These are phyloP conservation scores for Plicaturopsis crispa DNA, from an alignment of 768 basidiomycete species.

Conservation along the genomic window DNA sequence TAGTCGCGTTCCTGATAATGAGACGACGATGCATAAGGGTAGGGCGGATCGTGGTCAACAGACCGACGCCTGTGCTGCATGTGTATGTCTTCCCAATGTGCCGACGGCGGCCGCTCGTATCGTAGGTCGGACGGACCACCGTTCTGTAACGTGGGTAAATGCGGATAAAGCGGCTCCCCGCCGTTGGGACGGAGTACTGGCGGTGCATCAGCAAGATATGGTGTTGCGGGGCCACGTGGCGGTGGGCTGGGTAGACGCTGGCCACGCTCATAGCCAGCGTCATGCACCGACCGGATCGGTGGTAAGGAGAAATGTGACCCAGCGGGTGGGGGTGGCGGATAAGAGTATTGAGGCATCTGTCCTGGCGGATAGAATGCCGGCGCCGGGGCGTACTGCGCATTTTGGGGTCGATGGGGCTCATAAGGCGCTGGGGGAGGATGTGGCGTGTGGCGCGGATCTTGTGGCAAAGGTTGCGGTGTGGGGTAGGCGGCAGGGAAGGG, in stretches of 20 bases:
- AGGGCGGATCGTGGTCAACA: no score
- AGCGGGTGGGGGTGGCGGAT: conserved; percentile 17
- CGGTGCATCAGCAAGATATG: neutral
- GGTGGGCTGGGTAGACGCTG: neutral
- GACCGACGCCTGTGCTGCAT: no score
- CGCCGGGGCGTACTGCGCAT: neutral
- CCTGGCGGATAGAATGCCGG: no score
- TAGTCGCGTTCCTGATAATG: no score
- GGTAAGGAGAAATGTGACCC: conserved; percentile 16
- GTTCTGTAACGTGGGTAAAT: no score
- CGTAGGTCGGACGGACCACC: no score
- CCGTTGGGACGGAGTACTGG: no score
- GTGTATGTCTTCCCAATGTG: no score
- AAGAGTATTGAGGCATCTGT: conserved; percentile 19
- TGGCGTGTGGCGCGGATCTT: conserved; percentile 13
- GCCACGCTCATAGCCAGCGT: conserved; percentile 2
- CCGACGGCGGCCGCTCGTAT: no score
- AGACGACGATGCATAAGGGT: no score
- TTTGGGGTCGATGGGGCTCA: no score
- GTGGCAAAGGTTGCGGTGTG: conserved; percentile 13
- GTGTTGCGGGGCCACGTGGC: neutral
- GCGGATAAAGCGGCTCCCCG: no score
- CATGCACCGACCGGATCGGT: conserved; percentile 16
- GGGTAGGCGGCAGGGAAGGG: conserved; percentile 28
- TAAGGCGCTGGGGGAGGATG: conserved; percentile 10